Conservation (phyloP, 805 yeast genomes). For the Ogataea nonfermentans region DNA sequence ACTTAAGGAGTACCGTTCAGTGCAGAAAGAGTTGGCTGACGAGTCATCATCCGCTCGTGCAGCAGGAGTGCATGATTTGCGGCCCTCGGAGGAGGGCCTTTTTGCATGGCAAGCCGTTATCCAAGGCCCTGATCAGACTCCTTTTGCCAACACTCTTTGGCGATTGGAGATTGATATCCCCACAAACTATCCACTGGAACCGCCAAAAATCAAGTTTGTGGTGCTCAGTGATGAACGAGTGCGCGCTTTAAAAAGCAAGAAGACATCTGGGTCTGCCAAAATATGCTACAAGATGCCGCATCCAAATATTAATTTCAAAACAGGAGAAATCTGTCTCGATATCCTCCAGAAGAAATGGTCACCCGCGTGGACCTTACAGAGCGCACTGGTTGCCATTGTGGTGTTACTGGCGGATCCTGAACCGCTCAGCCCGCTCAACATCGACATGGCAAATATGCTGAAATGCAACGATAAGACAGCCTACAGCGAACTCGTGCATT, state of each 20-base stretch:
- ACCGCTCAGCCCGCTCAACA: slow-evolving; percentile 67
- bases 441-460: slow-evolving; percentile 63
- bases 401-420: slow-evolving; percentile 62
- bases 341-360: slow-evolving; percentile 62
- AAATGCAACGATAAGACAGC: slow-evolving; percentile 47
- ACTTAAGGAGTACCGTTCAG: slow-evolving; percentile 35
- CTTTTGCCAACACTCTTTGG: slow-evolving; percentile 55
- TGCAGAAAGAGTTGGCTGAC: slow-evolving; percentile 30
- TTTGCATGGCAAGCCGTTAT: slow-evolving; percentile 51
- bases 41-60: slow-evolving; percentile 21
- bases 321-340: slow-evolving; percentile 73
- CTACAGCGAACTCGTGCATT: slow-evolving; percentile 41
- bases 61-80: slow-evolving; percentile 38
- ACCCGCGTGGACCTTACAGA: slow-evolving; percentile 67
- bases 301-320: slow-evolving; percentile 46
- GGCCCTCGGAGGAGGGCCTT: slow-evolving; percentile 43
- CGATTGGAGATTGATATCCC: slow-evolving; percentile 45
- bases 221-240: slow-evolving; percentile 15
- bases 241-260: not conserved
- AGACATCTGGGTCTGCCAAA: not conserved
- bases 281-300: slow-evolving; percentile 40
- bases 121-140: slow-evolving; percentile 51
- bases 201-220: slow-evolving; percentile 54
- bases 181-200: slow-evolving; percentile 51
- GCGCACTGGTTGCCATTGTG: slow-evolving; percentile 55